Evolutionary conservation across 495 filamentous ascomycete species (phyloP).

Genomic region (Astrothelium subdiscretum): DNA sequence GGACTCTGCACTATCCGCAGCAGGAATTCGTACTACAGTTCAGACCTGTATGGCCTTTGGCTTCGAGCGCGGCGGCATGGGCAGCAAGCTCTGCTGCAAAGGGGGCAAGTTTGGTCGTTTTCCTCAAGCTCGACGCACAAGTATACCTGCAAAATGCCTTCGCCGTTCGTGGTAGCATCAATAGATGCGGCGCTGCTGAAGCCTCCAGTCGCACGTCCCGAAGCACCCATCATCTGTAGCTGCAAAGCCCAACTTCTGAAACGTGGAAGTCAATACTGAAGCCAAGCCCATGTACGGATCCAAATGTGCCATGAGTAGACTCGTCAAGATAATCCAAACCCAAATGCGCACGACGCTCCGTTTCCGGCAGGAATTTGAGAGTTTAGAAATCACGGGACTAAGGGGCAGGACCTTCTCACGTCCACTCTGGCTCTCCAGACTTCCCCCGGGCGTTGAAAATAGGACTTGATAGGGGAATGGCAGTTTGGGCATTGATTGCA

Average conservation of each 20-base stretch:
- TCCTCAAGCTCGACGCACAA: constrained; percentile 4
- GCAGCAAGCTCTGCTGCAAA: not conserved
- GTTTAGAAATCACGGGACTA: constrained; percentile 15
- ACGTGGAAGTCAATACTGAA: constrained; percentile 4
- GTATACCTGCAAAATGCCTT: constrained; percentile 12
- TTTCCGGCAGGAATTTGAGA: not conserved
- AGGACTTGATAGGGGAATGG: constrained; percentile 1
- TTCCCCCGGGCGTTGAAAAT: constrained; percentile 11
- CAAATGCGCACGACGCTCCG: not conserved
- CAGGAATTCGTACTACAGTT: not conserved
- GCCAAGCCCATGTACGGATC: not conserved
- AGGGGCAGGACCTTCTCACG: constrained; percentile 8
- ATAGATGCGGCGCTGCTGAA: constrained; percentile 9
- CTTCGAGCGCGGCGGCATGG: not conserved
- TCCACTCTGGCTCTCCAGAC: constrained; percentile 16
- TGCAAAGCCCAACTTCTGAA: constrained; percentile 6
- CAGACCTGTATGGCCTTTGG: not conserved
- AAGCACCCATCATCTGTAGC: constrained; percentile 8
- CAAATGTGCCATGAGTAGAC: constrained; percentile 1
- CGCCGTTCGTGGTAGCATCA: constrained; percentile 4
- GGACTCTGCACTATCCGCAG: not conserved
- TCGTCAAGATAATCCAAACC: constrained; percentile 3
- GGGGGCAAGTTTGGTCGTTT: not conserved
- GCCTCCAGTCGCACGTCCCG: constrained; percentile 4
- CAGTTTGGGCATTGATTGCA: constrained; percentile 14